A percentile compares a stretch with the other conserved stretches of the same genome.
Evolutionary conservation across 1,284 basidiomycete genomes (phyloP).

Genomic region (Naganishia cerealis): DNA sequence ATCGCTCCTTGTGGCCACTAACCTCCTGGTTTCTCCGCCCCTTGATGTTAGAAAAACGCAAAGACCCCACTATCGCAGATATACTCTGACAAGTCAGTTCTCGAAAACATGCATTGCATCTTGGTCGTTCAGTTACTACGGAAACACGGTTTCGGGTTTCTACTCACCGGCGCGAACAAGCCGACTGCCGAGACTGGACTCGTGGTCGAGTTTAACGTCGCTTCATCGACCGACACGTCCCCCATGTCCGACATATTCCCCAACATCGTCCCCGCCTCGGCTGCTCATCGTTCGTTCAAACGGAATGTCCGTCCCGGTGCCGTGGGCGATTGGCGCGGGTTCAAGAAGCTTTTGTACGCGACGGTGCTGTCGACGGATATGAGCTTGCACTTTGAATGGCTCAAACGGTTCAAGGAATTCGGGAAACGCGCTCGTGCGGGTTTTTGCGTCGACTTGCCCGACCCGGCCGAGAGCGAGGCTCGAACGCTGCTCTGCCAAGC

Average conservation of each 20-base stretch:
- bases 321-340: slow-evolving; percentile 56
- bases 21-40: not conserved
- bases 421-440: slow-evolving; percentile 41
- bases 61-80: slow-evolving; percentile 79
- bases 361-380: slow-evolving; percentile 90
- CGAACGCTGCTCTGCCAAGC: slow-evolving; percentile 80
- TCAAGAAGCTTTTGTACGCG: slow-evolving; percentile 71
- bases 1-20: not conserved
- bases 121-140: slow-evolving; percentile 78
- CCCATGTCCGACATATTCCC: slow-evolving; percentile 21
- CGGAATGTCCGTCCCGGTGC: slow-evolving; percentile 27
- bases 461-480: slow-evolving; percentile 53
- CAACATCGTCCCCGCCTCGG: slow-evolving; percentile 22
- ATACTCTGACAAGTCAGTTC: slow-evolving; percentile 81
- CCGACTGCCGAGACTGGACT: slow-evolving; percentile 22
- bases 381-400: slow-evolving; percentile 81
- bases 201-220: slow-evolving; percentile 12
- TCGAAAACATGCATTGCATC: slow-evolving; percentile 90
- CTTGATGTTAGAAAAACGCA: slow-evolving; percentile 73
- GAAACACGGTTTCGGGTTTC: slow-evolving; percentile 67
- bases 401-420: slow-evolving; percentile 63
- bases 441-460: slow-evolving; percentile 24
- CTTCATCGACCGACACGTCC: slow-evolving; percentile 38
- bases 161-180: slow-evolving; percentile 45
- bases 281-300: slow-evolving; percentile 18